phyloP scores from a whole-genome alignment of 148 eudicot species.

The Pharnaceum exiguum region DNA sequence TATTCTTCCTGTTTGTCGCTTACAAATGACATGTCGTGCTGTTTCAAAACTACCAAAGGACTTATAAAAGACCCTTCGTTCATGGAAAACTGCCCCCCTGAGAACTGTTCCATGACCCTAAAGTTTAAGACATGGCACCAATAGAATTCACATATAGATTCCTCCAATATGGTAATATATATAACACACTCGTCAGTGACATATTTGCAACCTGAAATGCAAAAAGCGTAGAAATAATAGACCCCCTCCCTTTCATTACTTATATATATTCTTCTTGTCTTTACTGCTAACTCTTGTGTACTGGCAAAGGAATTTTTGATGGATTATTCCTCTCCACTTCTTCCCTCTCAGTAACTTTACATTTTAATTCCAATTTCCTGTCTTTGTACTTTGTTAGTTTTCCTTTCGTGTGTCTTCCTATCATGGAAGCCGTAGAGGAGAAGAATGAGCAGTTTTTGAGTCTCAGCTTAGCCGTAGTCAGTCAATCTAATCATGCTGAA shows the following conservation, averaged over 20 bases:
- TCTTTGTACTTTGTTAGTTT: conserved; percentile 9
- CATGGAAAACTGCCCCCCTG: conserved; percentile 18
- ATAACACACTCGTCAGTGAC: neutral
- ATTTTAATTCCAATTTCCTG: conserved; percentile 9
- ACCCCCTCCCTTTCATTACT: neutral
- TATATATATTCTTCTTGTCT: conserved; percentile 20
- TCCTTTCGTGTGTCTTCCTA: conserved; percentile 4
- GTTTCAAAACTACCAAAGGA: conserved; percentile 39
- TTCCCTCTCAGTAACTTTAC: conserved; percentile 6
- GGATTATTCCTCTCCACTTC: conserved; percentile 33
- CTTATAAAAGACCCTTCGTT: conserved; percentile 15
- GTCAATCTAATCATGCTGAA: conserved; percentile 19
- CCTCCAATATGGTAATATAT: too few relatives aligned
- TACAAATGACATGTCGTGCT: conserved; percentile 28
- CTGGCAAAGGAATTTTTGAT: conserved; percentile 16
- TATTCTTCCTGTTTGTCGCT: conserved; percentile 26
- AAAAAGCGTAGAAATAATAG: neutral
- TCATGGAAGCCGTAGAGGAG: conserved; percentile 28
- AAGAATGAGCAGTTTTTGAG: conserved; percentile 44
- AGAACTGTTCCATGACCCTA: conserved; percentile 21
- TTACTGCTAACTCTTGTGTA: conserved; percentile 20
- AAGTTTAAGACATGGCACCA: conserved; percentile 7
- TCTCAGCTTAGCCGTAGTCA: conserved; percentile 45
- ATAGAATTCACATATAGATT: conserved; percentile 3
- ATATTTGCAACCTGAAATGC: conserved; percentile 6